A percentile compares a stretch with the other conserved stretches of the same genome.
Evolutionary conservation across 106 monocot genomes (phyloP).

Genomic region (Dendrobium chrysotoxum): DNA sequence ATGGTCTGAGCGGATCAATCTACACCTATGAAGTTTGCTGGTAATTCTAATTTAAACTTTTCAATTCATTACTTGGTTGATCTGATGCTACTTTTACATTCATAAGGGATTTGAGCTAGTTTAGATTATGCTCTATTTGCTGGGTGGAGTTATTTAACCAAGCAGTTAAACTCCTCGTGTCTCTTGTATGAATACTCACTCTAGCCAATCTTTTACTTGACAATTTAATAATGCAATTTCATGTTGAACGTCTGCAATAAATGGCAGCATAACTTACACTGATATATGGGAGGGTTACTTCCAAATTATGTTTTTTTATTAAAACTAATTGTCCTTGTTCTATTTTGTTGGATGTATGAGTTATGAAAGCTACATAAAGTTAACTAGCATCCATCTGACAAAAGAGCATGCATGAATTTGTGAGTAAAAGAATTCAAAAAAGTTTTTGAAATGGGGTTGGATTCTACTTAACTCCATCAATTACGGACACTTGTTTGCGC

Average conservation of each 20-base stretch:
- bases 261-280: not conserved
- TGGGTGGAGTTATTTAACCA: too few relatives aligned
- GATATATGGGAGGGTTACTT: not conserved
- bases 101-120: not conserved
- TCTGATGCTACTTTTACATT: not conserved
- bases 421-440: too few relatives aligned
- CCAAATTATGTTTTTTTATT: not conserved
- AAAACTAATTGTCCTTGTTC: not conserved
- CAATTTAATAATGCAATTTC: not conserved
- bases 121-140: not conserved
- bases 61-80: not conserved
- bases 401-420: too few relatives aligned
- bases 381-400: too few relatives aligned
- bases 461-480: not conserved
- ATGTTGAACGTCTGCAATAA: not conserved
- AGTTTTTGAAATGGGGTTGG: too few relatives aligned
- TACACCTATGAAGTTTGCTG: slow-evolving; percentile 41
- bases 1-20: slow-evolving; percentile 87
- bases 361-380: too few relatives aligned
- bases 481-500: not conserved
- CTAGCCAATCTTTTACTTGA: too few relatives aligned
- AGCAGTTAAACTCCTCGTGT: not conserved
- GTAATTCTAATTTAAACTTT: slow-evolving; percentile 13
- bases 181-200: too few relatives aligned
- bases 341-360: not conserved